Evolutionary conservation across 2,329 filamentous ascomycete genomes (phyloP).

Genomic region (Aschersonia sp.): DNA sequence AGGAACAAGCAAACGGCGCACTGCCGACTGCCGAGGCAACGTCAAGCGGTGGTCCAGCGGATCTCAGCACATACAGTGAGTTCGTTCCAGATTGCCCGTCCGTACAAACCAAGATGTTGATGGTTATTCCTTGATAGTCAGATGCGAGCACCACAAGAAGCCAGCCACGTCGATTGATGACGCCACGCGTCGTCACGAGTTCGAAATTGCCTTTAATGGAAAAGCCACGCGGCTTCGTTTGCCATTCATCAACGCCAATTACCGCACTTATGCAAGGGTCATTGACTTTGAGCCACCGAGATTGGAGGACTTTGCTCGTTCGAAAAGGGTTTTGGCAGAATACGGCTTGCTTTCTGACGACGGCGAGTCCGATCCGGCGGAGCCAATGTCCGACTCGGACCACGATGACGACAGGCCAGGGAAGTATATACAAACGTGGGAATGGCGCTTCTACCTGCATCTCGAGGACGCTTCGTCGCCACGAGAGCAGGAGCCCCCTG

Average conservation of each 20-base stretch:
- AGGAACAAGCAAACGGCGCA: constrained; percentile 5
- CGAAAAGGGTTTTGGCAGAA: constrained; percentile 25
- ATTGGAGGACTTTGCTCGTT: constrained; percentile 55
- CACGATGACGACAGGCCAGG: constrained; percentile 1
- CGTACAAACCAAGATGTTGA: background rate
- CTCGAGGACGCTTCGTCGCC: constrained; percentile 50
- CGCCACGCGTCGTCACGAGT: constrained; percentile 22
- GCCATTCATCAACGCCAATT: constrained; percentile 63
- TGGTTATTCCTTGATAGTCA: constrained; percentile 18
- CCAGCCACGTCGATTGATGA: constrained; percentile 19
- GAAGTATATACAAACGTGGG: constrained; percentile 34
- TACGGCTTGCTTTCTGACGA: constrained; percentile 34
- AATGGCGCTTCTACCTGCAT: constrained; percentile 72
- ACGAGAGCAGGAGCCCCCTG: constrained; percentile 9
- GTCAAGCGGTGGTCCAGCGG: constrained; percentile 8
- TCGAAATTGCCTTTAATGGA: constrained; percentile 28
- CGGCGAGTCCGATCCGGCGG: constrained; percentile 10
- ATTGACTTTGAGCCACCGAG: constrained; percentile 63
- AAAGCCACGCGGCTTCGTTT: constrained; percentile 25
- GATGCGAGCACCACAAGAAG: constrained; percentile 27
- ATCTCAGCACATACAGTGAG: constrained; percentile 17
- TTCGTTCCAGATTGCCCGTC: background rate
- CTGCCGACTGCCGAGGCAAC: constrained; percentile 11
- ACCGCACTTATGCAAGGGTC: constrained; percentile 57
- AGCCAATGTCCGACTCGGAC: constrained; percentile 8